Percentiles rank a stretch among this genome's conserved stretches.
phyloP scores from a whole-genome alignment of 140 eudicot species.

The Flaveria floridana region DNA sequence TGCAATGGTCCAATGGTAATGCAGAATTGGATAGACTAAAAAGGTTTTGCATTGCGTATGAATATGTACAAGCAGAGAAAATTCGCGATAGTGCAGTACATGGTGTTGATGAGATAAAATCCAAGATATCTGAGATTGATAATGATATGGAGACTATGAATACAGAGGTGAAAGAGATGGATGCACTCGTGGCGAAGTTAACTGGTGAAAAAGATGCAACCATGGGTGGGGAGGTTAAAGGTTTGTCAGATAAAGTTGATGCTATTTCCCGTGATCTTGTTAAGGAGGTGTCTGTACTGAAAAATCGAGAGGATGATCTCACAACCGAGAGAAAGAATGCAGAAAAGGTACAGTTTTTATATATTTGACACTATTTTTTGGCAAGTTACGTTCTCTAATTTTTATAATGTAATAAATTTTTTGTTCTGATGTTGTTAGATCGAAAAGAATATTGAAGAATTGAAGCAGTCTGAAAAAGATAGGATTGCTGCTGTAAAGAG shows the following conservation, averaged over 20 bases:
- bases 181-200: constrained; percentile 53
- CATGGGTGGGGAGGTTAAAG: constrained; percentile 86
- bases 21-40: constrained; percentile 87
- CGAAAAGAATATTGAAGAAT: constrained; percentile 67
- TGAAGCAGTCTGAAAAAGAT: constrained; percentile 72
- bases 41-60: constrained; percentile 95
- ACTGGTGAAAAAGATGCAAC: constrained; percentile 73
- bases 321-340: constrained; percentile 61
- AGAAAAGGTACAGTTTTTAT: constrained; percentile 49
- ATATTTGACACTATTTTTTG: not conserved
- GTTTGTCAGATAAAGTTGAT: constrained; percentile 82
- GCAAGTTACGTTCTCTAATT: constrained; percentile 7
- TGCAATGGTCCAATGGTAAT: constrained; percentile 99
- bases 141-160: constrained; percentile 40
- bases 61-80: constrained; percentile 77
- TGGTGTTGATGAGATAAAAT: constrained; percentile 63
- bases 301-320: constrained; percentile 79
- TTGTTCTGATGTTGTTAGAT: constrained; percentile 44
- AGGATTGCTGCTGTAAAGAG: constrained; percentile 67
- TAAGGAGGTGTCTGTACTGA: constrained; percentile 70
- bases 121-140: constrained; percentile 73
- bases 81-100: constrained; percentile 68
- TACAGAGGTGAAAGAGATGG: constrained; percentile 69
- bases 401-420: not conserved
- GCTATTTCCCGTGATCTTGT: constrained; percentile 74